These are phyloP conservation scores for Acacia pycnantha DNA, from an alignment of 331 rosid species.

Conservation along the genomic window DNA sequence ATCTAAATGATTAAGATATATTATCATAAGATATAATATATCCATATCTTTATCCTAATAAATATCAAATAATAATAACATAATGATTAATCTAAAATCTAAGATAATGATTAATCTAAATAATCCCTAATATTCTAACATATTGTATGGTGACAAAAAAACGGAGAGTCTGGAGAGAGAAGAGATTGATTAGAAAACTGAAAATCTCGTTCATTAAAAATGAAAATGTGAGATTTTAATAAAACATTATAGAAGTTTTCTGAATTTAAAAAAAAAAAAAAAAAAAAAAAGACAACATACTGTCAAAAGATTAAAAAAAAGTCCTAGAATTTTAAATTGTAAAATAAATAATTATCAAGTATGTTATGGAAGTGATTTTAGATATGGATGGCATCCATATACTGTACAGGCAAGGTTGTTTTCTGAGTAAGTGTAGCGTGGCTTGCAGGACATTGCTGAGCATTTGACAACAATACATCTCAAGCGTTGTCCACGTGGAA, in stretches of 20 bases:
- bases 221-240: background rate
- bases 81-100: too few relatives aligned
- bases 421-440: constrained; percentile 9
- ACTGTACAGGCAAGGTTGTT: background rate
- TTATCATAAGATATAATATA: too few relatives aligned
- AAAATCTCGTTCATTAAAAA: background rate
- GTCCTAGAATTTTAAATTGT: background rate
- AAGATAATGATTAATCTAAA: too few relatives aligned
- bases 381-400: constrained; percentile 4
- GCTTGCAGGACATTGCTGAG: constrained; percentile 83
- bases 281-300: background rate
- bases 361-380: background rate
- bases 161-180: too few relatives aligned
- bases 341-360: background rate
- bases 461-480: constrained; percentile 85
- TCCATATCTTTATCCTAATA: too few relatives aligned
- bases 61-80: too few relatives aligned
- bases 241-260: background rate
- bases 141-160: too few relatives aligned
- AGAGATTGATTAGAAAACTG: background rate
- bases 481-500: constrained; percentile 92
- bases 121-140: too few relatives aligned
- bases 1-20: too few relatives aligned
- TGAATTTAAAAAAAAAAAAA: background rate
- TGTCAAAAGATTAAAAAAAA: background rate